These are phyloP conservation scores for Psidium friedrichsthalianum DNA, from an alignment of 345 rosid genomes.

Conservation along the genomic window DNA sequence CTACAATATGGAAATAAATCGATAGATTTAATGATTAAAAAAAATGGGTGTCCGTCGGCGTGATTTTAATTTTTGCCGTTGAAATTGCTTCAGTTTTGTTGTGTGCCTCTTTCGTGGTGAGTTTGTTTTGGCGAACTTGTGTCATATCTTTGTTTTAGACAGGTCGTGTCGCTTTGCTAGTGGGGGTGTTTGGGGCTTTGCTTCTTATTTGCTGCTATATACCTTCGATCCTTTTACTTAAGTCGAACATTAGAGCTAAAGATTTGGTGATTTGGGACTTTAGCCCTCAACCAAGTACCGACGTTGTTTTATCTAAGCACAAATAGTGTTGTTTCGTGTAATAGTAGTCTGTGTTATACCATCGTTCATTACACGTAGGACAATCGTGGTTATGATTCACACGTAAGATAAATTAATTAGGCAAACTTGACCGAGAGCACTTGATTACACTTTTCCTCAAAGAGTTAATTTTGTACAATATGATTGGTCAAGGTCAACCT, in stretches of 20 bases:
- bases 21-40: neutral
- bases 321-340: neutral
- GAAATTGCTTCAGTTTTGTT: too few species aligned
- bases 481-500: too few species aligned
- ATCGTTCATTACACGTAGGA: neutral
- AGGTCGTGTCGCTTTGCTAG: neutral
- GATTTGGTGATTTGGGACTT: neutral
- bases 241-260: neutral
- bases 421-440: neutral
- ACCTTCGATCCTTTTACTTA: neutral
- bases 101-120: too few species aligned
- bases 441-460: neutral
- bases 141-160: neutral
- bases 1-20: neutral
- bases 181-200: neutral
- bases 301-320: neutral
- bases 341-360: neutral
- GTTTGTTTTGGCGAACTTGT: neutral
- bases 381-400: neutral
- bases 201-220: neutral
- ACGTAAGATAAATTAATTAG: neutral
- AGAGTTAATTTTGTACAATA: too few species aligned
- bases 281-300: neutral
- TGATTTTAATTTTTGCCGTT: neutral
- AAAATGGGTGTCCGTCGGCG: accelerated